Evolutionary conservation across 208 protist genomes (phyloP), one percentile per base, ranked within the genome.

Genomic region (Acanthamoeba culbertsoni): DNA sequence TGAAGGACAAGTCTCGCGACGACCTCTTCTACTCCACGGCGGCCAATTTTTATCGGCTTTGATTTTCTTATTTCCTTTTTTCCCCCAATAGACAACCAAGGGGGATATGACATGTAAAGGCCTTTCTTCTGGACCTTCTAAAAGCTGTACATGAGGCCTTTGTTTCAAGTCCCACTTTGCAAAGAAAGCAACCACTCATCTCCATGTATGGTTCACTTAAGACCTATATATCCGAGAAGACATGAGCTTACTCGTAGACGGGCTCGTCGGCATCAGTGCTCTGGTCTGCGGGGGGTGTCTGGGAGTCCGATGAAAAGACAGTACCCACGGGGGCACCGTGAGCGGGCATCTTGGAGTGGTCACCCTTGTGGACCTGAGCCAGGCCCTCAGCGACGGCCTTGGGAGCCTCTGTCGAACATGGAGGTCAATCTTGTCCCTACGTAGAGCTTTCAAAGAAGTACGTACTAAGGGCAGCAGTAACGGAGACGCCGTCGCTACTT

Each of bases 401-500:
- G 86, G 95, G 94, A 12, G 93, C 95, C 16, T 79, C 91, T 33
- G 93, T 42, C 23, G 91, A 51, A 4, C 4, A 5, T 7, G 62
- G 33, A 8, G 48, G 8, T 18, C 18, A 23, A 8, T 18, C 48
- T 55, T 55, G 48, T 8, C 18, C 48, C 8, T 18, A 55, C 18
- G 48, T 2, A 77, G 33, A 43, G n/a, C 5, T 31, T 91, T 93
- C 16, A 40, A n/a, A 73, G 82, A 35, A 42, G 68, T 4, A 71
- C 46, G 51, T 53, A 90, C 71, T 91, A 42, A 86, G 48, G n/a
- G 95, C 95, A 26, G 51, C 71, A 31, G 93, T 93, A 1, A 95
- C 79, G 57, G 94, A 55, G 40, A 96, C 94, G 53, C 79, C 91
- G 43, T 96, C 95, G 51, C 93, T 59, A n/a, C 94, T 89, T 33